phyloP scores from a whole-genome alignment of 345 rosid species.

The Turnera subulata region DNA sequence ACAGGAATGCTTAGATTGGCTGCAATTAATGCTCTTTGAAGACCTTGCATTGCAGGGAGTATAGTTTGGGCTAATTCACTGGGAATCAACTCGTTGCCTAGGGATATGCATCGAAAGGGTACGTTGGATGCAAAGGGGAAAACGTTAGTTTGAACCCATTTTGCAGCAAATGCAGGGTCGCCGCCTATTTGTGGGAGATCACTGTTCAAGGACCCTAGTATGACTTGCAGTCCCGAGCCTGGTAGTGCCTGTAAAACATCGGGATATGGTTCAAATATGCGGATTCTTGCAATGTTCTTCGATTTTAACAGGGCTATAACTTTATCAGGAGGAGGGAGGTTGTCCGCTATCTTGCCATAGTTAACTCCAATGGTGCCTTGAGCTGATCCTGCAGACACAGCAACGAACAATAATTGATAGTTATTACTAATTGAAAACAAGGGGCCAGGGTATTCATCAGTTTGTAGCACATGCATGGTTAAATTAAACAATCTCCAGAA shows the following conservation, averaged over 20 bases:
- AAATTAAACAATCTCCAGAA: too few species aligned
- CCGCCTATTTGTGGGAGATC: not conserved
- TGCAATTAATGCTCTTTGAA: slow-evolving; percentile 15
- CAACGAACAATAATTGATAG: too few species aligned
- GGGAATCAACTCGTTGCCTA: slow-evolving; percentile 44
- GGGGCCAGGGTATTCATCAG: too few species aligned
- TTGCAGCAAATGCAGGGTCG: not conserved
- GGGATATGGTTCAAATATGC: slow-evolving; percentile 1
- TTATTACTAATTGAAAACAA: too few species aligned
- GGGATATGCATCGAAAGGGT: slow-evolving; percentile 44
- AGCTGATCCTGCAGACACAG: slow-evolving; percentile 2
- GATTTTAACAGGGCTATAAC: not conserved
- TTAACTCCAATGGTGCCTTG: slow-evolving; percentile 7
- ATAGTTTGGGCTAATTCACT: slow-evolving; percentile 9
- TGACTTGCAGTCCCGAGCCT: not conserved
- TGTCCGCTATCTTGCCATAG: not conserved
- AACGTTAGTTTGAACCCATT: slow-evolving; percentile 37
- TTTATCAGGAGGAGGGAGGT: slow-evolving; percentile 1
- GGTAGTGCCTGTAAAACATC: not conserved
- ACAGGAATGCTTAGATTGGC: slow-evolving; percentile 34
- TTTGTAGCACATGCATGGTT: too few species aligned
- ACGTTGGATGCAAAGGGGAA: slow-evolving; percentile 26
- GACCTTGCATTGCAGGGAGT: slow-evolving; percentile 28
- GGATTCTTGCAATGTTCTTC: not conserved
- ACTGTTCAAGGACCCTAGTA: slow-evolving; percentile 1